Conservation (phyloP, 805 yeast genomes). For the Tetrapisispora phaffii region DNA sequence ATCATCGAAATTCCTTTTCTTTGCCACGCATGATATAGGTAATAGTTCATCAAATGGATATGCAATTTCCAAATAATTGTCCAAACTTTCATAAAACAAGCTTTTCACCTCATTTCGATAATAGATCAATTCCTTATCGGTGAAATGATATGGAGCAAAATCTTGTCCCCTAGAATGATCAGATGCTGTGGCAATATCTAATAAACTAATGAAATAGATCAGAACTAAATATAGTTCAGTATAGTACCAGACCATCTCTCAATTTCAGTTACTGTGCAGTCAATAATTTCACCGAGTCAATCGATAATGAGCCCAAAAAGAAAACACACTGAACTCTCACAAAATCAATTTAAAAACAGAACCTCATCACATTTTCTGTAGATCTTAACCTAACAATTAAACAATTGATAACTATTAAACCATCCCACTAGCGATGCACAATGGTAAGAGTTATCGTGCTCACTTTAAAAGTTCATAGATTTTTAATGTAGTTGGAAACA, state of each 20-base stretch:
- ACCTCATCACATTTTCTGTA: too few species aligned
- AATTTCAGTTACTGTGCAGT: not conserved
- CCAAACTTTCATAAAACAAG: slow-evolving; percentile 69
- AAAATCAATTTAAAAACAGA: too few species aligned
- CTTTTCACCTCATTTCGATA: slow-evolving; percentile 39
- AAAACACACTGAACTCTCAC: too few species aligned
- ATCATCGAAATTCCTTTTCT: slow-evolving; percentile 51
- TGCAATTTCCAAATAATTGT: slow-evolving; percentile 55
- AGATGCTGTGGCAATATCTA: not conserved
- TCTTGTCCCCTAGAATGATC: not conserved
- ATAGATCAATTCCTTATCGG: slow-evolving; percentile 21
- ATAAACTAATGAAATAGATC: not conserved
- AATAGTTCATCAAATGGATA: slow-evolving; percentile 75
- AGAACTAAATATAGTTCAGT: not conserved
- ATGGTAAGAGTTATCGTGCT: too few species aligned
- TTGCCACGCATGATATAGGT: slow-evolving; percentile 63
- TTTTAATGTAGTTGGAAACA: not conserved
- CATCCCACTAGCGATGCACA: too few species aligned
- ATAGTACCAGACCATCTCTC: not conserved
- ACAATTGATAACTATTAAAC: too few species aligned
- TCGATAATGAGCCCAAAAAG: too few species aligned
- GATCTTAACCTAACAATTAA: too few species aligned
- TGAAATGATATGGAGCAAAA: slow-evolving; percentile 17
- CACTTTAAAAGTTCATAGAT: too few species aligned
- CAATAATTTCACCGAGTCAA: too few species aligned